Base-by-base conservation (phyloP, 805 yeast species). In the Cyberlindnera nakhonratchasimensis region DNA sequence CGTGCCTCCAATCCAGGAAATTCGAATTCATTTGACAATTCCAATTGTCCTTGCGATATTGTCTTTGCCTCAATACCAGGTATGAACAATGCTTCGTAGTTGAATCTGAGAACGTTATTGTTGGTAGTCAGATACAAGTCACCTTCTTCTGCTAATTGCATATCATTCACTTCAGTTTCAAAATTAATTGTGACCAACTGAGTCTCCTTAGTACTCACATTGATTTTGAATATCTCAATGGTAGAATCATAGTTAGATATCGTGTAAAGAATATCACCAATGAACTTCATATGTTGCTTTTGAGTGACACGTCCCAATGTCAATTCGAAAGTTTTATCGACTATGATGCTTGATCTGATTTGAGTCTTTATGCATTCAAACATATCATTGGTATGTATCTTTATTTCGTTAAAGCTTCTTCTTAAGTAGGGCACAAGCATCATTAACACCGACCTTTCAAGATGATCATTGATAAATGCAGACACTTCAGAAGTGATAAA, bases 401-500 rank as follows among this genome's bases (percentile, higher is more conserved):
- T 56, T 3, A 54, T 48, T 24, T 51, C 36, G 36, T 58, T 56
- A 24, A 33, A 51, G 24, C 40, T 41, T 41, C 58, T 46, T 45
- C 54, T 53, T 20, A 53, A 24, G 16, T 39, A 48, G 2, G 62
- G 60, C 2, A 46, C 44, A 9, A 55, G 22, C 46, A 53, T 45
- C 34, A 48, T 39, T 19, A 57, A 32, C 7, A 38, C 36, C 1
- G 61, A 48, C 33, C 49, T 54, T 23, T 55, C 54, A 3, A 61
- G 42, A 34, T 57, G 55, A 9, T 43, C 44, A 12, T 54, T 50
- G 14, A 61, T 54, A 40, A 54, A 61, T 7, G 50, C 45, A 3
- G 61, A 46, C 4, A 61, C 61, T 19, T 56, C 58, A 2, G 61
- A 52, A 2, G 59, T 53, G 4, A 42, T 45, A 30, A 40, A 55